Evolutionary conservation across 2,329 filamentous ascomycete species (phyloP).

Genomic region (Fonsecaea pedrosoi): DNA sequence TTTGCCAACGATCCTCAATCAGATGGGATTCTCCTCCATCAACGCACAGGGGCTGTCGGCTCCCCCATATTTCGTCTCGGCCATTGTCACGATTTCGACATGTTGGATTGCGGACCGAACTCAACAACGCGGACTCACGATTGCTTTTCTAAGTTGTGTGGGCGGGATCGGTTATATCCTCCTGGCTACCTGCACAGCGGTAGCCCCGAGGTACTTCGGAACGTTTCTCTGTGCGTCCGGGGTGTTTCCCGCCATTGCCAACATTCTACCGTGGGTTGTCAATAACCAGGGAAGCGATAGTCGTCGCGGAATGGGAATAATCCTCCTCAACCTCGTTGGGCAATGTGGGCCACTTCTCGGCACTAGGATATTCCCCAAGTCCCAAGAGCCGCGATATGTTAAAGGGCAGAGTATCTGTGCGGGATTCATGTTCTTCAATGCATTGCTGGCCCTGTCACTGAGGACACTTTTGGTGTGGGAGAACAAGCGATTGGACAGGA

Average conservation of each 20-base stretch:
- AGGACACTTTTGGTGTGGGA: background rate
- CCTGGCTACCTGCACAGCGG: constrained; percentile 63
- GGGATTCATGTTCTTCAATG: constrained; percentile 60
- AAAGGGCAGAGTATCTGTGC: constrained; percentile 69
- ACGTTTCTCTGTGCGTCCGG: constrained; percentile 64
- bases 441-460: constrained; percentile 24
- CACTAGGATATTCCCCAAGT: constrained; percentile 67
- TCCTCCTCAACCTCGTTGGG: constrained; percentile 74
- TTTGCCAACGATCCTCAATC: constrained; percentile 66
- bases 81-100: constrained; percentile 65
- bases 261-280: constrained; percentile 73
- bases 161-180: constrained; percentile 70
- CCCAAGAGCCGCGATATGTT: constrained; percentile 67
- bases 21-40: constrained; percentile 72
- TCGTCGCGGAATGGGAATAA: constrained; percentile 30
- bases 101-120: constrained; percentile 71
- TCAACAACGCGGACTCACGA: constrained; percentile 68
- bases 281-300: constrained; percentile 43
- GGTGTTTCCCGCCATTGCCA: constrained; percentile 72
- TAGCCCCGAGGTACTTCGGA: constrained; percentile 58
- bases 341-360: constrained; percentile 77
- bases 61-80: constrained; percentile 73
- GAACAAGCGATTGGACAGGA: constrained; percentile 24
- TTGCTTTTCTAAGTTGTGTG: constrained; percentile 62
- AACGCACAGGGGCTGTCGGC: constrained; percentile 75